Conservation (phyloP, 371 early-diverging fungal genomes). For the Phascolomyces articulosus region DNA sequence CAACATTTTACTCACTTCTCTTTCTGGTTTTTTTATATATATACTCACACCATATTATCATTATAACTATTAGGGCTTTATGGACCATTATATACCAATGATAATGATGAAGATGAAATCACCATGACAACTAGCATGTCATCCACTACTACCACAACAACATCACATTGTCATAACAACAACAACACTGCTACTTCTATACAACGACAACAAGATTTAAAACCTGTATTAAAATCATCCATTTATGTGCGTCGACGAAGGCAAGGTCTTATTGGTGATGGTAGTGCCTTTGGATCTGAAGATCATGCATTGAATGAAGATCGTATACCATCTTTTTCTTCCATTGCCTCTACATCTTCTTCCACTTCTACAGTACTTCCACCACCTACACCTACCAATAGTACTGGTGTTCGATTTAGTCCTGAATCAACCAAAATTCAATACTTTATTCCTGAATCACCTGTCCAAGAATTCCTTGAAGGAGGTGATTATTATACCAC, state of each 20-base stretch:
- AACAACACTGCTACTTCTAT: background rate
- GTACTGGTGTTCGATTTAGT: slow-evolving; percentile 23
- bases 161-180: background rate
- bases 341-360: slow-evolving; percentile 3
- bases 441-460: slow-evolving; percentile 25
- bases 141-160: background rate
- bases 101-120: slow-evolving; percentile 1
- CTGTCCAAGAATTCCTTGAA: slow-evolving; percentile 16
- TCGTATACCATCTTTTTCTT: slow-evolving; percentile 3
- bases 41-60: background rate
- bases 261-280: background rate
- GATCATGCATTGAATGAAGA: background rate
- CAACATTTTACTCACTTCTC: background rate
- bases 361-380: background rate
- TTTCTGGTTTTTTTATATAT: background rate
- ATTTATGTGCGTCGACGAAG: background rate
- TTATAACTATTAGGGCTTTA: slow-evolving; percentile 34
- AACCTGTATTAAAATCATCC: slow-evolving; percentile 21
- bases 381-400: background rate
- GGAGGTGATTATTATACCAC: background rate
- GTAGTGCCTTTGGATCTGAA: background rate
- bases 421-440: slow-evolving; percentile 22
- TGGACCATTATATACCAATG: slow-evolving; percentile 33
- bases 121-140: background rate
- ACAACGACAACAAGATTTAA: slow-evolving; percentile 15